Percentiles rank a stretch among this genome's conserved stretches.
These are phyloP conservation scores for Lipomyces spencermartinsiae DNA, from an alignment of 805 yeast genomes.

Conservation along the genomic window DNA sequence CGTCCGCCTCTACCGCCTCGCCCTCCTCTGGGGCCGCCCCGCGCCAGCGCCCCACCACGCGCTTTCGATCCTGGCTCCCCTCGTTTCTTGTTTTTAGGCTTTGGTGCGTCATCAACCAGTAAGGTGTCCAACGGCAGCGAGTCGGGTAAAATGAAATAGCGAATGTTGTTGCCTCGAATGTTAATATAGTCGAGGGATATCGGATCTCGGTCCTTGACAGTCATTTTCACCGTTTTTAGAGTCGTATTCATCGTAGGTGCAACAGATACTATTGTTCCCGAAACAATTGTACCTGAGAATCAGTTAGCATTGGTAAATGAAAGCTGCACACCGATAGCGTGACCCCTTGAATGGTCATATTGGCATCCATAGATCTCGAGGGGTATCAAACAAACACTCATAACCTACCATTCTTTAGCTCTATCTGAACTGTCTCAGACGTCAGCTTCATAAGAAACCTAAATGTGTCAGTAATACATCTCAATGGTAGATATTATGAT, in stretches of 20 bases:
- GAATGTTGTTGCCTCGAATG: slow-evolving; percentile 85
- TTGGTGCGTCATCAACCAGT: slow-evolving; percentile 53
- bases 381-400: background rate
- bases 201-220: slow-evolving; percentile 73
- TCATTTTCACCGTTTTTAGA: slow-evolving; percentile 78
- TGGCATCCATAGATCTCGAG: background rate
- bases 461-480: background rate
- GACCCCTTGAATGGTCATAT: background rate
- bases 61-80: slow-evolving; percentile 40
- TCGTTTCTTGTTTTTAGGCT: slow-evolving; percentile 44
- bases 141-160: slow-evolving; percentile 85
- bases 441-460: slow-evolving; percentile 82
- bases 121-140: slow-evolving; percentile 68
- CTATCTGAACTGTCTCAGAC: slow-evolving; percentile 87
- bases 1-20: slow-evolving; percentile 42
- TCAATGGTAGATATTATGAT: background rate
- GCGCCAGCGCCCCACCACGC: slow-evolving; percentile 39
- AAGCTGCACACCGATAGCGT: background rate
- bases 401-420: slow-evolving; percentile 77
- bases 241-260: slow-evolving; percentile 91
- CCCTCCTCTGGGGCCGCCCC: slow-evolving; percentile 42
- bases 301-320: background rate
- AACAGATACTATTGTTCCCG: slow-evolving; percentile 84
- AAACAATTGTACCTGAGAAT: slow-evolving; percentile 61
- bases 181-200: slow-evolving; percentile 76